Evolutionary conservation across 306 rosid species (phyloP), one percentile per base, ranked within the genome.

Genomic region (Astragalus membranaceus): DNA sequence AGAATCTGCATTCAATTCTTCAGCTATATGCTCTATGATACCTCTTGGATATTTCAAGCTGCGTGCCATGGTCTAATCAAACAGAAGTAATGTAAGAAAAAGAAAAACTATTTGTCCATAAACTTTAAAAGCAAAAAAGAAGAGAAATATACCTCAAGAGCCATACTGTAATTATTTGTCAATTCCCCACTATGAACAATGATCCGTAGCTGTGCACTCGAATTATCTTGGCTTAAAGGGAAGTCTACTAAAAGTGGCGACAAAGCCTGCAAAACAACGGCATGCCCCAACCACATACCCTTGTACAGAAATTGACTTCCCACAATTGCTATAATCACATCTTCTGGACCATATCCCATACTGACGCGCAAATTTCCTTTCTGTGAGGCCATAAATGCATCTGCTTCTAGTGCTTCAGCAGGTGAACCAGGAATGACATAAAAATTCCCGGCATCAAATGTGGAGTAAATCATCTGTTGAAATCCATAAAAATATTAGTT

Each of bases 251-350:
- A 75, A 71, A 89, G 83, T 0, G 96, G 97, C 72, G 84, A 75
- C 56, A 89, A 72, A 75, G 99, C 92, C 77, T 48, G 85, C 64
- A 95, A 89, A 81, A 91, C 81, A 75, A 87, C 59, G 39, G 97
- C 88, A 67, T 95, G 99, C 75, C 92, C 99, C 83, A 95, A 71
- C 97, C 97, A 95, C 88, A 89, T 77, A 72, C 95, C 90, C 81
- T 88, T 85, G 84, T 89, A 89, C 81, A 86, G 62, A 81, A 95
- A 85, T 72, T 86, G 89, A 75, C 96, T 95, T 62, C 99, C 97
- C 60, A 89, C 95, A 46, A 95, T 80, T 74, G 94, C 86, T n/a
- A 95, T 64, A 74, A 91, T 72, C 61, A 88, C 56, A 32, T 89
- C 95, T 67, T 89, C 93, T 15, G 74, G 73, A 61, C 69, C 82